phyloP scores from a whole-genome alignment of 2,329 filamentous ascomycete genomes.

The Fusarium scirpi region DNA sequence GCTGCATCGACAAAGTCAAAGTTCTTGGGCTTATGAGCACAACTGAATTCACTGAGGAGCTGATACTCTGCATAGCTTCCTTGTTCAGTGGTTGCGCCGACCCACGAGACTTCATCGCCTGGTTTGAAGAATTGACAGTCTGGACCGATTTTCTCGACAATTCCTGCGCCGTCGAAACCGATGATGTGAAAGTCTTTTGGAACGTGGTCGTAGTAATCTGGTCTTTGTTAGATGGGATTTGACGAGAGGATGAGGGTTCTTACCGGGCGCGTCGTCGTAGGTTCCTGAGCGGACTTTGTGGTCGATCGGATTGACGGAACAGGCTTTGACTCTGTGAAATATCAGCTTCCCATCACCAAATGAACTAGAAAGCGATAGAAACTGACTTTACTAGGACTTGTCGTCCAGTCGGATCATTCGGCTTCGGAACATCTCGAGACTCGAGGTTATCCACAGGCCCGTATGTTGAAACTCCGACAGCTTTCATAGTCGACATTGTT shows the following conservation, averaged over 20 bases:
- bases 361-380: background rate
- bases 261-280: background rate
- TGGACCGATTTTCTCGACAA: fast-evolving
- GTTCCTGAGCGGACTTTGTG: slow-evolving; percentile 4
- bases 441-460: background rate
- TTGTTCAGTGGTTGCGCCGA: background rate
- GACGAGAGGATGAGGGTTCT: fast-evolving
- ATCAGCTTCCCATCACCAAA: fast-evolving
- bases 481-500: background rate
- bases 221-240: background rate
- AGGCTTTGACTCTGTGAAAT: background rate
- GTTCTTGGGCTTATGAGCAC: background rate
- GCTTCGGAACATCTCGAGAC: background rate
- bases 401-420: background rate
- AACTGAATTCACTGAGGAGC: background rate
- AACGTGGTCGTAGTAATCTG: background rate
- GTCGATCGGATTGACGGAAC: slow-evolving; percentile 3
- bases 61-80: slow-evolving; percentile 1
- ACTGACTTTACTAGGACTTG: background rate
- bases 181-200: slow-evolving; percentile 2
- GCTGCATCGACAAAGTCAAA: slow-evolving; percentile 4
- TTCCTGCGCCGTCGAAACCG: background rate
- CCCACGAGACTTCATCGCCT: background rate
- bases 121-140: background rate
- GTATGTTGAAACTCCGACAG: background rate